Percentiles rank a stretch among this genome's conserved stretches.
Evolutionary conservation across 495 filamentous ascomycete genomes (phyloP).

Genomic region (Amphirosellinia nigrospora): DNA sequence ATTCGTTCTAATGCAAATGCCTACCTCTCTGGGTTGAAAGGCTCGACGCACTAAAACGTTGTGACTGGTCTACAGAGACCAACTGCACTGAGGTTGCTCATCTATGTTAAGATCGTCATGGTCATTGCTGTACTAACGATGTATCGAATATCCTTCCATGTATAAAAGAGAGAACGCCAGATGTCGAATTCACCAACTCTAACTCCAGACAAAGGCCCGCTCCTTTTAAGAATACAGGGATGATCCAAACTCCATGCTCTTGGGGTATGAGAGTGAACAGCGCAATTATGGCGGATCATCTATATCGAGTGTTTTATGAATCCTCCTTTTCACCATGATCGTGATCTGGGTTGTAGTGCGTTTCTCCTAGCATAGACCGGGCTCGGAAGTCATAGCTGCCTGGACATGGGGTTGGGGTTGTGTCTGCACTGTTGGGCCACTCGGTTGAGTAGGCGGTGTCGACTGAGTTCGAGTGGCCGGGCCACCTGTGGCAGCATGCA

Average conservation of each 20-base stretch:
- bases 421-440: slow-evolving; percentile 54
- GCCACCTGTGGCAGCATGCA: slow-evolving; percentile 75
- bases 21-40: background rate
- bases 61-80: background rate
- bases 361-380: slow-evolving; percentile 67
- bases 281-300: slow-evolving; percentile 1
- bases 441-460: slow-evolving; percentile 45
- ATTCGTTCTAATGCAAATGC: background rate
- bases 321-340: slow-evolving; percentile 52
- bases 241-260: slow-evolving; percentile 24
- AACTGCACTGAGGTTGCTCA: background rate
- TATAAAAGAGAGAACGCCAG: background rate
- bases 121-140: slow-evolving; percentile 1
- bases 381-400: slow-evolving; percentile 53
- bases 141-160: slow-evolving; percentile 6
- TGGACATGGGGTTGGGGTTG: slow-evolving; percentile 57
- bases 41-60: background rate
- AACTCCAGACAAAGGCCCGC: slow-evolving; percentile 16
- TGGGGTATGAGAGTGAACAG: slow-evolving; percentile 17
- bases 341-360: slow-evolving; percentile 70
- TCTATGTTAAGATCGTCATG: slow-evolving; percentile 11
- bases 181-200: slow-evolving; percentile 15
- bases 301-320: slow-evolving; percentile 26
- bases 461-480: slow-evolving; percentile 48
- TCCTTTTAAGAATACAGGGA: slow-evolving; percentile 18